These are phyloP conservation scores for Nymphaea colorata DNA, from an alignment of 164 flowering plant species.

Conservation along the genomic window DNA sequence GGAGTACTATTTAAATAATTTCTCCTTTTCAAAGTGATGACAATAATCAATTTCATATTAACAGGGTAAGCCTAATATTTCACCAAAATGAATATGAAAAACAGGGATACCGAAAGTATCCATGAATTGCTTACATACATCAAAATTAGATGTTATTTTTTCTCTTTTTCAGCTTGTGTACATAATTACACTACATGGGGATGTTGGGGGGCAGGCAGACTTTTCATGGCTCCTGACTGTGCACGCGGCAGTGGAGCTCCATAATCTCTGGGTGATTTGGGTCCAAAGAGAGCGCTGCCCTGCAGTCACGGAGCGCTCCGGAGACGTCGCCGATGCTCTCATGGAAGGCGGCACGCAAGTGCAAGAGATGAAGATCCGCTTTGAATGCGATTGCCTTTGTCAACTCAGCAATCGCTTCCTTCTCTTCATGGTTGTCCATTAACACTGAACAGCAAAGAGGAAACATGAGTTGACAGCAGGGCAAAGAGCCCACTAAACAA, in stretches of 20 bases:
- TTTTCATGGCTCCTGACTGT: constrained; percentile 76
- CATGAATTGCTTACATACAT: not conserved
- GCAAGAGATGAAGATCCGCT: constrained; percentile 92
- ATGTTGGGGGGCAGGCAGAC: not conserved
- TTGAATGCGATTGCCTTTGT: constrained; percentile 92
- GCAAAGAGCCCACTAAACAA: too few relatives aligned
- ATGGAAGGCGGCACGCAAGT: constrained; percentile 87
- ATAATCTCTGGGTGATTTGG: constrained; percentile 95
- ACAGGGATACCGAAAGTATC: not conserved
- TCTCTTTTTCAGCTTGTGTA: constrained; percentile 7
- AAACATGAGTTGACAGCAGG: not conserved
- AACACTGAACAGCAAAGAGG: constrained; percentile 38
- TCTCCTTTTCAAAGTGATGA: not conserved
- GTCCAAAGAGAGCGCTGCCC: constrained; percentile 92
- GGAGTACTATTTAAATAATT: too few relatives aligned
- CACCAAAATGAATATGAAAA: not conserved
- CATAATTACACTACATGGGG: not conserved
- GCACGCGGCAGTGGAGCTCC: constrained; percentile 84
- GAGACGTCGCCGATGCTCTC: constrained; percentile 74
- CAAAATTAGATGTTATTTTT: not conserved
- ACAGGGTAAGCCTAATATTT: not conserved
- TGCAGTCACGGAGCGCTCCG: constrained; percentile 80
- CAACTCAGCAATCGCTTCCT: constrained; percentile 86
- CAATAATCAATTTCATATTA: not conserved
- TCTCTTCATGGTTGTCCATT: constrained; percentile 91